Conservation (phyloP, 495 filamentous ascomycete genomes). For the Aspergillus indologenus region DNA sequence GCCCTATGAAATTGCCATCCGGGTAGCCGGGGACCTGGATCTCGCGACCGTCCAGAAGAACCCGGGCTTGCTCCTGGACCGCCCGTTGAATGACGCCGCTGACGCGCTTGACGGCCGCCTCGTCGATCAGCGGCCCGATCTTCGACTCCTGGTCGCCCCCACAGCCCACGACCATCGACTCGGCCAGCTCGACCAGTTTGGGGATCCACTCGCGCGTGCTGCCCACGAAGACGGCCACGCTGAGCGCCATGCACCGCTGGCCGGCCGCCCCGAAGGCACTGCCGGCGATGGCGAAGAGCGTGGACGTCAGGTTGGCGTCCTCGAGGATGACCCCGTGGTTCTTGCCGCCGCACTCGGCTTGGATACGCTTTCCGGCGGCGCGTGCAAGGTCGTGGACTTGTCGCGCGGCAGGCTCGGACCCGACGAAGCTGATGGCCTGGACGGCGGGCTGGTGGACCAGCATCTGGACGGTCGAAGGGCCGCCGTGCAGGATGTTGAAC, state of each 20-base stretch:
- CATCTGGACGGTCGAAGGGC: slow-evolving; percentile 13
- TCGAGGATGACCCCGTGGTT: slow-evolving; percentile 31
- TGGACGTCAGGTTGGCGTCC: slow-evolving; percentile 29
- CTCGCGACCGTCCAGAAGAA: slow-evolving; percentile 27
- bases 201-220: slow-evolving; percentile 20
- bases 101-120: slow-evolving; percentile 15
- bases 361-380: slow-evolving; percentile 25
- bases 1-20: slow-evolving; percentile 29
- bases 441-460: slow-evolving; percentile 25
- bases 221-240: slow-evolving; percentile 31
- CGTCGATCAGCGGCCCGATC: slow-evolving; percentile 28
- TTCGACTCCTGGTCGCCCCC: slow-evolving; percentile 22
- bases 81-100: slow-evolving; percentile 30
- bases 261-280: slow-evolving; percentile 32
- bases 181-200: slow-evolving; percentile 28
- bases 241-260: slow-evolving; percentile 31
- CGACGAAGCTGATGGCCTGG: slow-evolving; percentile 29
- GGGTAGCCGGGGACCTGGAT: slow-evolving; percentile 23
- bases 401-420: slow-evolving; percentile 23
- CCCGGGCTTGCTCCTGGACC: slow-evolving; percentile 18
- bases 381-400: slow-evolving; percentile 26
- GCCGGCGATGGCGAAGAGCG: slow-evolving; percentile 28
- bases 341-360: slow-evolving; percentile 31
- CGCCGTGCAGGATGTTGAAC: slow-evolving; percentile 31
- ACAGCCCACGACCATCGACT: slow-evolving; percentile 27